Conservation (phyloP, 495 filamentous ascomycete genomes). For the Podospora australis region DNA sequence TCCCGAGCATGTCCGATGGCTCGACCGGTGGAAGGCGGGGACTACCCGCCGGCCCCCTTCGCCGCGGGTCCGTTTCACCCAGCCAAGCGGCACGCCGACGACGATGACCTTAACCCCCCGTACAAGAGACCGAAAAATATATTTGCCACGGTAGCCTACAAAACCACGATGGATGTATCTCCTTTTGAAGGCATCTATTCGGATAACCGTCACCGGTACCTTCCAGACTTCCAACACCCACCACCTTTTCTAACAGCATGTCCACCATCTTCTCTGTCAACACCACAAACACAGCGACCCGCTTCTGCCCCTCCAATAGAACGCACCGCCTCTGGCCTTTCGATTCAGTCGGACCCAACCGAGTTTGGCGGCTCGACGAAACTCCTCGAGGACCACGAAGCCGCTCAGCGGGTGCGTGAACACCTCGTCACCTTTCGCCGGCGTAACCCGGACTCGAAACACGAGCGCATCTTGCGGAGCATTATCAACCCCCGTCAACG, state of each 20-base stretch:
- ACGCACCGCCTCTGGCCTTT: conserved; percentile 28
- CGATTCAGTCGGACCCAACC: conserved; percentile 25
- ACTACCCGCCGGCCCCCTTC: conserved; percentile 21
- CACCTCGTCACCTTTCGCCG: conserved; percentile 37
- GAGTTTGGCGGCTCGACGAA: conserved; percentile 19
- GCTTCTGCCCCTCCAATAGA: conserved; percentile 18
- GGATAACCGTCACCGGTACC: conserved; percentile 5
- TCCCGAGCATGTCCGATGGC: conserved; percentile 32
- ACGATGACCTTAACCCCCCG: conserved; percentile 7
- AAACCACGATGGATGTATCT: conserved; percentile 5
- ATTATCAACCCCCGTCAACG: conserved; percentile 40
- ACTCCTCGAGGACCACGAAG: conserved; percentile 32
- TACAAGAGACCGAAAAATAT: conserved; percentile 20
- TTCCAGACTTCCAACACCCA: conserved; percentile 7
- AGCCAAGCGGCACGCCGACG: conserved; percentile 23
- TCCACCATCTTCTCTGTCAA: not conserved
- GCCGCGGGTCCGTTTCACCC: conserved; percentile 13
- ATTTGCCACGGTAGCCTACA: conserved; percentile 16
- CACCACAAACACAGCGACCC: conserved; percentile 6
- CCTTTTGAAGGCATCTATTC: not conserved
- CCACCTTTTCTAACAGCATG: not conserved
- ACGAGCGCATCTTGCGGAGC: conserved; percentile 43
- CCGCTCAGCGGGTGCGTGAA: conserved; percentile 33
- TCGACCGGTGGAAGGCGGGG: conserved; percentile 25
- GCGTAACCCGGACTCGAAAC: conserved; percentile 38